Conservation (phyloP, 169 alveolate species). For the Eimeria falciformis region DNA sequence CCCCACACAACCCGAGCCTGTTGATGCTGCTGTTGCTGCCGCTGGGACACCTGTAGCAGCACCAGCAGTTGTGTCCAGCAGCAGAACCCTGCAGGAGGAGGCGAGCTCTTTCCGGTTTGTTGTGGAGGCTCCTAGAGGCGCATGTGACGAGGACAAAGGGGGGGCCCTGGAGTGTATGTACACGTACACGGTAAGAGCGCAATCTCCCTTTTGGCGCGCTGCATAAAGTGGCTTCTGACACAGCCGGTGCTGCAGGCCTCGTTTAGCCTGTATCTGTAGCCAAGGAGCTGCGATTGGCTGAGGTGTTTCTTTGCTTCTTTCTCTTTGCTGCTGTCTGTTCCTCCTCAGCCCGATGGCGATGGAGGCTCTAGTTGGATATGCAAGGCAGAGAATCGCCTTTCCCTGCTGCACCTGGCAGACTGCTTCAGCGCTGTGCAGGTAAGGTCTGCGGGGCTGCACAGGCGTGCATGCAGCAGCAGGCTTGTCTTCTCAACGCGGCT, state of each 20-base stretch:
- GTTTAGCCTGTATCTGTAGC: no score
- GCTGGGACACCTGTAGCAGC: background rate
- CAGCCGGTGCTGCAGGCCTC: no score
- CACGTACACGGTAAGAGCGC: background rate
- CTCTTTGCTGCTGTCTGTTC: background rate
- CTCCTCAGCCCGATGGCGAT: background rate
- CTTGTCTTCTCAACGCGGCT: no score
- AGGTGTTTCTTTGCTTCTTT: no score
- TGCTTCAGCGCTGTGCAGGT: conserved; percentile 5
- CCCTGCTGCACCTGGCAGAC: conserved; percentile 2
- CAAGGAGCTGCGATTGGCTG: no score
- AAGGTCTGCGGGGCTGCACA: no score
- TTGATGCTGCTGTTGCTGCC: background rate
- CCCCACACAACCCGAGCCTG: background rate
- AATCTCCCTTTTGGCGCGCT: background rate
- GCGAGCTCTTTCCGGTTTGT: background rate
- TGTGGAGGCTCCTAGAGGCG: background rate
- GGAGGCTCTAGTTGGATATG: background rate
- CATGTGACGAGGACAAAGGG: background rate
- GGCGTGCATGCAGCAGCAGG: no score
- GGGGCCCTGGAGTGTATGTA: background rate
- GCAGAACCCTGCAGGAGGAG: background rate
- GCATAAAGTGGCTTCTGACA: background rate
- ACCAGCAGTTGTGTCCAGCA: background rate
- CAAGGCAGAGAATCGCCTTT: background rate